Evolutionary conservation across 805 yeast species (phyloP).

Genomic region (Wickerhamomyces canadensis): DNA sequence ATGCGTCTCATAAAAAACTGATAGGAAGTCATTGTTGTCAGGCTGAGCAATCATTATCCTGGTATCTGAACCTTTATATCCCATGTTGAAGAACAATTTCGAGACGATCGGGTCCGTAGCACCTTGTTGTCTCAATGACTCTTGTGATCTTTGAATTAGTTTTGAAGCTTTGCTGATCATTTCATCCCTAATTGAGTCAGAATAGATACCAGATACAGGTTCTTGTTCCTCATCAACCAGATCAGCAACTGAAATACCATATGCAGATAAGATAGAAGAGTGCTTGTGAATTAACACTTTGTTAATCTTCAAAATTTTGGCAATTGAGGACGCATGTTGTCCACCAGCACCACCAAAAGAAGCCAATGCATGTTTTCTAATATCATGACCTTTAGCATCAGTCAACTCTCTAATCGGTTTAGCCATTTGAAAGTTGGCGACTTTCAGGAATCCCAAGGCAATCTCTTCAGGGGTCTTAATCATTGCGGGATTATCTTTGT

Average conservation of each 20-base stretch:
- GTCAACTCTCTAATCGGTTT: constrained; percentile 42
- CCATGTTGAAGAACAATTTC: constrained; percentile 34
- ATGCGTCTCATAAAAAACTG: constrained; percentile 26
- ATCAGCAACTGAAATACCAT: constrained; percentile 39
- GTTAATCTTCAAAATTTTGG: constrained; percentile 34
- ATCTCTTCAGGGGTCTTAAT: constrained; percentile 36
- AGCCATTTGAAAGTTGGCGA: constrained; percentile 43
- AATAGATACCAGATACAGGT: constrained; percentile 23
- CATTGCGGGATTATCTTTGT: constrained; percentile 26
- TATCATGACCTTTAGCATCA: constrained; percentile 39
- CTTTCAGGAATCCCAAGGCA: constrained; percentile 40
- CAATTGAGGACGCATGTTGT: constrained; percentile 40
- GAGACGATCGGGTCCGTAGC: constrained; percentile 21
- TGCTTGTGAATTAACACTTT: constrained; percentile 40
- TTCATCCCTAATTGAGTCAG: constrained; percentile 15
- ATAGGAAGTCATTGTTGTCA: constrained; percentile 20
- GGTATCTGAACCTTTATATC: constrained; percentile 43
- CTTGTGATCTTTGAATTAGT: constrained; percentile 1
- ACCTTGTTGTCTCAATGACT: constrained; percentile 19
- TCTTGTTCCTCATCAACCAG: constrained; percentile 24
- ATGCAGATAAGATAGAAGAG: constrained; percentile 42
- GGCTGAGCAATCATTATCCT: constrained; percentile 29
- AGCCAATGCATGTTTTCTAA: constrained; percentile 37
- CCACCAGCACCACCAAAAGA: constrained; percentile 49
- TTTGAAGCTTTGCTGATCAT: constrained; percentile 4